Base-by-base conservation (phyloP, 768 basidiomycete species). In the Hygrocybe coccinea region DNA sequence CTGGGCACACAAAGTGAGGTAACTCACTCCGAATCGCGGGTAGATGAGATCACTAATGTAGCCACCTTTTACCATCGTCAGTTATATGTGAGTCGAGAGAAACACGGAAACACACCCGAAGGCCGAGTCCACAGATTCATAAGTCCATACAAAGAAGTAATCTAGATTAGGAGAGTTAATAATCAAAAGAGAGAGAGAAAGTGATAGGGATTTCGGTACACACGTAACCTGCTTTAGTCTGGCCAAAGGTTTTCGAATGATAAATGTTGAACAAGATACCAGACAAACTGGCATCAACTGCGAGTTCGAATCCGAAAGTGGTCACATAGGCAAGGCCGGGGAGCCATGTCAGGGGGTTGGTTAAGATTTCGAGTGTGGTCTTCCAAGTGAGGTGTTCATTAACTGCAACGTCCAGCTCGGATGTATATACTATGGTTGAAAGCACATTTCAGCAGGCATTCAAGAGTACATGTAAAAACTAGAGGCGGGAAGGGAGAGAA, bases 281-380 rank as follows among this genome's bases (percentile, higher is more conserved):
- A n/a, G 77, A 73, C 59, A 84, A 68, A 56, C 77, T 76, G 6
- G 75, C 76, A 59, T 85, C 80, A 41, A 85, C 74, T 1, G 78
- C 76, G 6, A 85, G 74, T 64, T 84, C 83, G 45, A 76, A 73
- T 0, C 83, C 83, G 59, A 84, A 84, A 2, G 81, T 81, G 1
- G 77, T 77, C 36, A 77, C 58, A 56, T 85, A 85, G 11, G 76
- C 78, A 8, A 82, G 62, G 0, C 77, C 66, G 0, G 82, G 81
- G 2, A 84, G 73, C 79, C 81, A 83, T 1, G 82, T 83, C 11
- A 79, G 57, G 1, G 79, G 79, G 54, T 61, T 74, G 17, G 58
- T 10, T 22, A 79, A 22, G 49, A 82, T 71, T 38, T 61, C 53
- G 17, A 60, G 7, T 12, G 73, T 71, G 1, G 66, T 56, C 34